These are phyloP conservation scores for Hypocreales sp. DNA, from an alignment of 2,329 filamentous ascomycete genomes.

Conservation along the genomic window DNA sequence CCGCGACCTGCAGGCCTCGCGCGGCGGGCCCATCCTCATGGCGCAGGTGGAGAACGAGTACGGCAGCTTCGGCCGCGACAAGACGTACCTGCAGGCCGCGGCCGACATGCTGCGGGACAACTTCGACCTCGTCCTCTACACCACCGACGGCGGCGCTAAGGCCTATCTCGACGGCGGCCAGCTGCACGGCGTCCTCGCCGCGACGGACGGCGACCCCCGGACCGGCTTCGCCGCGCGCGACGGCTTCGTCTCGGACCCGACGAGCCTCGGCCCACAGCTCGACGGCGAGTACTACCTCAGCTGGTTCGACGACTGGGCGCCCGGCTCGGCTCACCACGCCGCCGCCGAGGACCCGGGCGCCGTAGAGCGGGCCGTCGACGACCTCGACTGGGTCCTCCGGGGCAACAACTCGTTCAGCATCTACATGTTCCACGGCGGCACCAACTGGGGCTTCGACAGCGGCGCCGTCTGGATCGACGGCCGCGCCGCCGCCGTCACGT, in stretches of 20 bases:
- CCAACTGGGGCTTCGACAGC: constrained; percentile 31
- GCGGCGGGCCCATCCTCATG: constrained; percentile 32
- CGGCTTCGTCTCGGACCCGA: constrained; percentile 24
- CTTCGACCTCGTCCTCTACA: constrained; percentile 30
- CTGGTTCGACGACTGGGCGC: constrained; percentile 4
- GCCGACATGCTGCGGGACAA: constrained; percentile 23
- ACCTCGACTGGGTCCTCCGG: constrained; percentile 7
- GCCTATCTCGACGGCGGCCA: constrained; percentile 25
- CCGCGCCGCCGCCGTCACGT: constrained; percentile 21
- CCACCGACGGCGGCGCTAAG: constrained; percentile 30
- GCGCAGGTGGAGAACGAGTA: constrained; percentile 36
- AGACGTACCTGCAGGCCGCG: constrained; percentile 24
- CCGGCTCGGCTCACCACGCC: constrained; percentile 21
- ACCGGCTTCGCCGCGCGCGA: constrained; percentile 16
- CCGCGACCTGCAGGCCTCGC: constrained; percentile 17
- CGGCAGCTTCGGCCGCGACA: constrained; percentile 28
- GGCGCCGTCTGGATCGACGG: constrained; percentile 26
- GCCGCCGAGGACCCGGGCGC: neutral
- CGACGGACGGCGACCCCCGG: constrained; percentile 26
- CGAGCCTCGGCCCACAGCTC: constrained; percentile 25
- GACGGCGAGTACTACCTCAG: constrained; percentile 22
- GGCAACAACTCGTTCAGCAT: constrained; percentile 25
- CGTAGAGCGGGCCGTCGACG: neutral
- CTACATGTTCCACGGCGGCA: constrained; percentile 38
- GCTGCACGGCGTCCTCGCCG: constrained; percentile 27